phyloP scores from a whole-genome alignment of 495 filamentous ascomycete species.

The Tuber magnatum region DNA sequence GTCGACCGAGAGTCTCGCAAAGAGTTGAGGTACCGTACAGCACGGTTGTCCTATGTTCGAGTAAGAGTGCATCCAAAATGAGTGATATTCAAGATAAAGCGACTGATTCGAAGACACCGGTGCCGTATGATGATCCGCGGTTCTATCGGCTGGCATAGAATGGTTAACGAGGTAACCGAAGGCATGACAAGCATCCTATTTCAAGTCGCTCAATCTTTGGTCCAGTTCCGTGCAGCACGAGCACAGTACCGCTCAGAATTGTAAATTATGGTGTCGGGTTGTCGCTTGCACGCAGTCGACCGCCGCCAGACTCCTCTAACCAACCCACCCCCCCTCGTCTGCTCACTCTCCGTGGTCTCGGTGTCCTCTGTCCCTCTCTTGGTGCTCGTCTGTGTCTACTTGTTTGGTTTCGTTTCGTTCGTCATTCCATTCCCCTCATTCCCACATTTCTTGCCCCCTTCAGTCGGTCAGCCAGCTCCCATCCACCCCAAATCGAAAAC shows the following conservation, averaged over 20 bases:
- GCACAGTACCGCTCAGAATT: background rate
- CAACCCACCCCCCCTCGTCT: background rate
- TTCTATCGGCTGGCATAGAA: background rate
- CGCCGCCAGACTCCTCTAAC: background rate
- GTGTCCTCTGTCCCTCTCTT: background rate
- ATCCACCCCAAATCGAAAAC: background rate
- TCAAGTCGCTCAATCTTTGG: slow-evolving; percentile 1
- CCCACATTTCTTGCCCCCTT: background rate
- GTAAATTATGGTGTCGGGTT: background rate
- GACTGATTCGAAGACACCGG: background rate
- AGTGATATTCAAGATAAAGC: slow-evolving; percentile 1
- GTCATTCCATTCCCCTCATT: slow-evolving; percentile 3
- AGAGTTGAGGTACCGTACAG: background rate
- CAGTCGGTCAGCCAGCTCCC: background rate
- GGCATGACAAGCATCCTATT: background rate
- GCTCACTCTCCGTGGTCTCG: background rate
- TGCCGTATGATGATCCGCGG: background rate
- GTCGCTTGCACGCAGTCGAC: background rate
- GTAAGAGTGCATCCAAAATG: background rate
- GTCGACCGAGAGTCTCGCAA: background rate
- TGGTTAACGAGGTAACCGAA: background rate
- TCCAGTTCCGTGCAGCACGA: background rate
- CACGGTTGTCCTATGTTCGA: background rate
- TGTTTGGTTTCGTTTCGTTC: background rate
- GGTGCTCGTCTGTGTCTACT: background rate